Conservation (phyloP, 2,329 filamentous ascomycete species). For the Phyllosticta citribraziliensis region DNA sequence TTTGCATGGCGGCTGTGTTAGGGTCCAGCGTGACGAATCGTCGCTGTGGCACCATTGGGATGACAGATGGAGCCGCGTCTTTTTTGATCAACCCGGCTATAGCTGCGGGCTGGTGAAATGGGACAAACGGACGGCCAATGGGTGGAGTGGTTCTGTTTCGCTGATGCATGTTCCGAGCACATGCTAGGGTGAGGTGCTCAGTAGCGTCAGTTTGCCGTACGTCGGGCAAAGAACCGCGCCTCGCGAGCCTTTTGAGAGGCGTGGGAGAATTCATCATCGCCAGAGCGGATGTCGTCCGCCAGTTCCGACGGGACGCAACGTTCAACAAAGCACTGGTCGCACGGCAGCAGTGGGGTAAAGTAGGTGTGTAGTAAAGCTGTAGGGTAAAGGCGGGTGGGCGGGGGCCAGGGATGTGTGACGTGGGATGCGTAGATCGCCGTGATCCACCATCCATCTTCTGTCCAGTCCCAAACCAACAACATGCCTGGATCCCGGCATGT, state of each 20-base stretch:
- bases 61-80: too few relatives aligned
- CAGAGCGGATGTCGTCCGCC: not conserved
- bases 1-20: too few relatives aligned
- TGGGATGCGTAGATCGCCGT: conserved; percentile 9
- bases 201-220: not conserved
- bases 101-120: too few relatives aligned
- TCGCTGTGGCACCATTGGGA: too few relatives aligned
- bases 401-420: conserved; percentile 8
- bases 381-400: not conserved
- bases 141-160: too few relatives aligned
- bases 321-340: not conserved
- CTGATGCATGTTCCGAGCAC: not conserved
- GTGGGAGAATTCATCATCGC: too few relatives aligned
- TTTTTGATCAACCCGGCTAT: too few relatives aligned
- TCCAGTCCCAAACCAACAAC: not conserved
- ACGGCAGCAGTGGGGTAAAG: not conserved
- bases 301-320: not conserved
- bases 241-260: not conserved
- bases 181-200: not conserved
- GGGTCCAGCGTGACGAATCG: too few relatives aligned
- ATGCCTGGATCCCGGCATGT: not conserved
- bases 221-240: too few relatives aligned
- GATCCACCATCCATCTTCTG: not conserved
- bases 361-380: too few relatives aligned
- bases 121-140: too few relatives aligned